These are phyloP conservation scores for Antarctomyces pellizariae DNA, from an alignment of 495 filamentous ascomycete genomes.

Conservation along the genomic window DNA sequence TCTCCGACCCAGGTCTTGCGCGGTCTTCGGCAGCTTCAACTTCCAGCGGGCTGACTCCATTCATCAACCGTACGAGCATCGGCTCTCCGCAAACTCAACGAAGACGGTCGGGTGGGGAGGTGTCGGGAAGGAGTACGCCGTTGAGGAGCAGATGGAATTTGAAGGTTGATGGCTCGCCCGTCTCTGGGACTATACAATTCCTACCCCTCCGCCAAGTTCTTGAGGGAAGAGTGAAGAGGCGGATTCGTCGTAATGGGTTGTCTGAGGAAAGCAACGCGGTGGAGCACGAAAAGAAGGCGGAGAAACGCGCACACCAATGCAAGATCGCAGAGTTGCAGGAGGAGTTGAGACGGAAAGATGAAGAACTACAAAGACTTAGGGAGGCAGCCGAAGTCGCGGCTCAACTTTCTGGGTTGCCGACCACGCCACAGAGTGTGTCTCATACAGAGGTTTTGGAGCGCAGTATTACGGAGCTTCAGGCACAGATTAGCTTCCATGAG, in stretches of 20 bases:
- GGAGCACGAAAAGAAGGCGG: slow-evolving; percentile 27
- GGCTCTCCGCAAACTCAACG: slow-evolving; percentile 17
- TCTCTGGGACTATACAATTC: slow-evolving; percentile 27
- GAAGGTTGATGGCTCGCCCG: slow-evolving; percentile 7
- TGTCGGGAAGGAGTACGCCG: too few species aligned
- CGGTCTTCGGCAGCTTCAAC: slow-evolving; percentile 12
- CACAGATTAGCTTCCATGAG: slow-evolving; percentile 7
- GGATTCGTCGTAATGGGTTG: slow-evolving; percentile 44
- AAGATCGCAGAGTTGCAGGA: slow-evolving; percentile 27
- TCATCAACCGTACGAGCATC: slow-evolving; percentile 30
- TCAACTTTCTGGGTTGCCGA: slow-evolving; percentile 1
- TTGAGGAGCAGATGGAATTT: slow-evolving; percentile 1
- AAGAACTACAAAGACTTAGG: slow-evolving; percentile 17
- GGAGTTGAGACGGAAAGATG: slow-evolving; percentile 26
- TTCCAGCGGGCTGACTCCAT: slow-evolving; percentile 46
- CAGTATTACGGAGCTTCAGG: slow-evolving; percentile 9
- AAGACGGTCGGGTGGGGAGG: slow-evolving; percentile 4
- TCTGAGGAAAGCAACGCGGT: slow-evolving; percentile 55
- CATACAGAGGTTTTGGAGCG: slow-evolving; percentile 2
- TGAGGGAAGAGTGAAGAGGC: slow-evolving; percentile 44
- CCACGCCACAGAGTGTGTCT: slow-evolving; percentile 2
- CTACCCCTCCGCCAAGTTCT: slow-evolving; percentile 44
- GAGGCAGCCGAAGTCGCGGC: slow-evolving; percentile 1
- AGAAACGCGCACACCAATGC: slow-evolving; percentile 14
- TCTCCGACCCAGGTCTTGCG: slow-evolving; percentile 42